These are phyloP conservation scores for Scortechinia acanthostroma DNA, from an alignment of 2,329 filamentous ascomycete genomes.

Conservation along the genomic window DNA sequence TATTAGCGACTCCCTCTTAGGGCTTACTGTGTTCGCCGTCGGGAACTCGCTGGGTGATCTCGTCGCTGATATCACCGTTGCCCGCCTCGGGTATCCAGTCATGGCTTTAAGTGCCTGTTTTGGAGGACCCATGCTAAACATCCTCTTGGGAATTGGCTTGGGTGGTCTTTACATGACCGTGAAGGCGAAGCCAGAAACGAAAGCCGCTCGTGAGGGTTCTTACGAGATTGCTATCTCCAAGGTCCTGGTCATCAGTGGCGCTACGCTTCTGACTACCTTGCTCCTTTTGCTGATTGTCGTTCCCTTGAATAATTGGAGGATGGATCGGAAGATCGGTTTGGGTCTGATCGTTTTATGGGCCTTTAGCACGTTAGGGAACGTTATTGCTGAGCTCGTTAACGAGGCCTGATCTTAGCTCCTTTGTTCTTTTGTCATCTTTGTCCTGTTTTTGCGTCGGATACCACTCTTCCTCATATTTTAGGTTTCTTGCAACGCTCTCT, in stretches of 20 bases:
- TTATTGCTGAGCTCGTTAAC: conserved; percentile 75
- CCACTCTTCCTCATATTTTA: no score
- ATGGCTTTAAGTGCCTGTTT: conserved; percentile 92
- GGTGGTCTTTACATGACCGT: conserved; percentile 84
- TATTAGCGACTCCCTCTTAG: conserved; percentile 90
- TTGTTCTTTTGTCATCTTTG: no score
- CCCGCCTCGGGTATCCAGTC: conserved; percentile 85
- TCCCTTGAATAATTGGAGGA: conserved; percentile 77
- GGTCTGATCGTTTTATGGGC: conserved; percentile 74
- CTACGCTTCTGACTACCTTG: conserved; percentile 77
- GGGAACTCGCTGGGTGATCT: conserved; percentile 92
- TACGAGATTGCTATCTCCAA: conserved; percentile 80
- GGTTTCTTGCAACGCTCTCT: no score
- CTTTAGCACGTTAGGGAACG: conserved; percentile 73
- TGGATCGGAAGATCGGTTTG: conserved; percentile 77
- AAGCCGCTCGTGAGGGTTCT: conserved; percentile 44
- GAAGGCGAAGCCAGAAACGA: conserved; percentile 43
- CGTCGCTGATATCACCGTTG: conserved; percentile 90
- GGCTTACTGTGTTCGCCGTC: conserved; percentile 90
- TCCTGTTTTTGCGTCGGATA: no score
- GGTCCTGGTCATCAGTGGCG: conserved; percentile 76
- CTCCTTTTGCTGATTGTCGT: conserved; percentile 73
- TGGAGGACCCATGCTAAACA: conserved; percentile 97
- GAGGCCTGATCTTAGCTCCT: no score
- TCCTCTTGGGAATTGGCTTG: conserved; percentile 87